These are phyloP conservation scores for Tetrapisispora arboricola DNA, from an alignment of 805 yeast species.

Conservation along the genomic window DNA sequence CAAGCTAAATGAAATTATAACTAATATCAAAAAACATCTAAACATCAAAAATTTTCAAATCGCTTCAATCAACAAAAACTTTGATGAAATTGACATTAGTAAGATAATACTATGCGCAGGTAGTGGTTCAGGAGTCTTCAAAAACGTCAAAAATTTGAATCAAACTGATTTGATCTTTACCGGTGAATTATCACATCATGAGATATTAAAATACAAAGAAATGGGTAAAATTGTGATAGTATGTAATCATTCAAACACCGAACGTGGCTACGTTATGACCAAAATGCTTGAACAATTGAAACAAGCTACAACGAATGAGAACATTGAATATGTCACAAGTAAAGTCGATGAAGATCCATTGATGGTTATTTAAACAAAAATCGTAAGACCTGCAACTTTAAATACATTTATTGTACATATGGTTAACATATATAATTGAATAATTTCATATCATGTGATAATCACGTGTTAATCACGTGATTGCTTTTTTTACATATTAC, in stretches of 20 bases:
- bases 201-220: constrained; percentile 63
- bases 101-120: constrained; percentile 91
- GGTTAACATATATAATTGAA: too few relatives aligned
- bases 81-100: constrained; percentile 30
- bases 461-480: neutral
- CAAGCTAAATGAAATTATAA: constrained; percentile 36
- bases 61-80: constrained; percentile 30
- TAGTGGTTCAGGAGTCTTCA: constrained; percentile 72
- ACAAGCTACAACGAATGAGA: constrained; percentile 23
- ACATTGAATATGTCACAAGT: constrained; percentile 41
- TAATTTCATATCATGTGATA: too few relatives aligned
- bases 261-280: constrained; percentile 63
- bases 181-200: constrained; percentile 94
- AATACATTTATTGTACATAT: too few relatives aligned
- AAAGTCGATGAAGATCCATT: constrained; percentile 57
- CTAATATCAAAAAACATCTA: constrained; percentile 43
- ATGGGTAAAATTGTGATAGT: constrained; percentile 59
- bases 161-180: constrained; percentile 70
- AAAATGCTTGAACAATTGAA: constrained; percentile 34
- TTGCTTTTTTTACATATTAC: too few relatives aligned
- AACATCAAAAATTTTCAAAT: constrained; percentile 52
- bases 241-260: constrained; percentile 89
- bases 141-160: constrained; percentile 24
- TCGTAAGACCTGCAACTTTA: too few relatives aligned
- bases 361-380: neutral